These are phyloP conservation scores for Candida sojae DNA, from an alignment of 1,139 yeast species.

Conservation along the genomic window DNA sequence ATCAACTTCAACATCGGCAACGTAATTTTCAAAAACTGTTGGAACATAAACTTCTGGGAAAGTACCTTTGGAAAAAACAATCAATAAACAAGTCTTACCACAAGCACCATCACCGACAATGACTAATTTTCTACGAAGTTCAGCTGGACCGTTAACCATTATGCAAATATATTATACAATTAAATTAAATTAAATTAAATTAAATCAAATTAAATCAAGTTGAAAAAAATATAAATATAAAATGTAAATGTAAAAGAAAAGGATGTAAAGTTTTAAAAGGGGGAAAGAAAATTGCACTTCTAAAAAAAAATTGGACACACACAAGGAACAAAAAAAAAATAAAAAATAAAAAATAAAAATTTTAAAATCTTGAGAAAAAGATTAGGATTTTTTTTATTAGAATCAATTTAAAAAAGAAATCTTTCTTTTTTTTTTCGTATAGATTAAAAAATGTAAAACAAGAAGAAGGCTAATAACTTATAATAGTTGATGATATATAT, in stretches of 20 bases:
- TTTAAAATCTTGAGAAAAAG: background rate
- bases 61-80: slow-evolving; percentile 90
- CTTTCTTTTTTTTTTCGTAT: no score
- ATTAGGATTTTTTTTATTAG: background rate
- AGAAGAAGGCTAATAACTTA: background rate
- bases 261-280: background rate
- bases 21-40: slow-evolving; percentile 93
- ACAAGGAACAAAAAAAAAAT: background rate
- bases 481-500: background rate
- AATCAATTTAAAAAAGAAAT: background rate
- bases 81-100: slow-evolving; percentile 81
- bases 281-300: background rate
- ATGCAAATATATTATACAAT: slow-evolving; percentile 8
- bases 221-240: no score
- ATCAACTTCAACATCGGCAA: slow-evolving; percentile 90
- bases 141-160: slow-evolving; percentile 59
- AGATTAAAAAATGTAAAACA: background rate
- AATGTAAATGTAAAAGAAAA: no score
- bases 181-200: no score
- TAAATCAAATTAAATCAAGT: no score
- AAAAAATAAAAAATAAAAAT: background rate
- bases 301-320: background rate
- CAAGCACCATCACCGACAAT: slow-evolving; percentile 89
- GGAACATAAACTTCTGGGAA: slow-evolving; percentile 97
- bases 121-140: slow-evolving; percentile 77